Base-by-base conservation (phyloP, 768 basidiomycete species). In the Kwoniella newhampshirensis region DNA sequence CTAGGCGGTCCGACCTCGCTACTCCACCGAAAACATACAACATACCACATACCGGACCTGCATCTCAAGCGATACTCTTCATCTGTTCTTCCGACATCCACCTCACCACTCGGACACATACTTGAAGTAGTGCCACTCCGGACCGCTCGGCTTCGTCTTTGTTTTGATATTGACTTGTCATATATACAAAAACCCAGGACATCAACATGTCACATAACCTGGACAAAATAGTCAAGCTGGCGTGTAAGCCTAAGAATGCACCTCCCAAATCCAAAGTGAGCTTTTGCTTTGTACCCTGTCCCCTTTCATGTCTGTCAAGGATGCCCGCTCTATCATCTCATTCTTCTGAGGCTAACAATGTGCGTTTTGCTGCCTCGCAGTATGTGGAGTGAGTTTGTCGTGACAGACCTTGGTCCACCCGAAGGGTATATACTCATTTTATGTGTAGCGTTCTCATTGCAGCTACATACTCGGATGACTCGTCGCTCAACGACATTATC, bases 381-480 rank as follows among this genome's bases (percentile, higher is more conserved):
- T 99, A 98, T 79, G 82, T 99, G 59, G 93, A 98, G 75, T 76
- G 40, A 41, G 75, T 67, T 30, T n/a, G 15, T 32, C 32, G 20
- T n/a, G n/a, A n/a, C n/a, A n/a, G n/a, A n/a, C n/a, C n/a, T n/a
- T n/a, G n/a, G n/a, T n/a, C n/a, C n/a, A n/a, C n/a, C n/a, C n/a
- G n/a, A n/a, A n/a, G n/a, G n/a, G 28, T 13, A 13, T 13, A 32
- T 6, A 32, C 32, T 32, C 7, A 32, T 13, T 6, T 6, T 6
- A 6, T 32, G 13, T 21, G 8, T 39, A 75, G 75, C 80, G 86
- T 89, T 21, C 91, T 99, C 76, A 87, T 99, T 64, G 87, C 91
- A 51, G 91, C 91, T 27, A 97, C 94, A n/a, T 97, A 90, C 85
- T 87, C 87, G 17, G 89, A 94, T 57, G 94, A 97, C 69, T 92